Percentiles rank a stretch among this genome's conserved stretches.
These are phyloP conservation scores for Millerozyma miso DNA, from an alignment of 805 yeast genomes.

Conservation along the genomic window DNA sequence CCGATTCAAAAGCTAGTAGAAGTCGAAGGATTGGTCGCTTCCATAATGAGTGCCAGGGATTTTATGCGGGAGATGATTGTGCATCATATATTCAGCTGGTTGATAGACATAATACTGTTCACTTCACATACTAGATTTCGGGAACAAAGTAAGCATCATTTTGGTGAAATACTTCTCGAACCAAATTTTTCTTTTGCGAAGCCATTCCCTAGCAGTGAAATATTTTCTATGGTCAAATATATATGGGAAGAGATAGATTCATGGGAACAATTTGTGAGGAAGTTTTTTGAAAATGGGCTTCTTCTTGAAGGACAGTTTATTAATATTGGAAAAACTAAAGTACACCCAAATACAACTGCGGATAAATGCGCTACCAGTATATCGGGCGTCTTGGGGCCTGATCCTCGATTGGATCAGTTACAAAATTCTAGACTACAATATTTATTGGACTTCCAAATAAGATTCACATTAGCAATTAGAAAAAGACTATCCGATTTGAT, in stretches of 20 bases:
- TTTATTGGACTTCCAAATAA: conserved; percentile 53
- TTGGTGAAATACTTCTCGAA: conserved; percentile 44
- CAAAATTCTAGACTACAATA: conserved; percentile 52
- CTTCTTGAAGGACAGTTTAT: conserved; percentile 24
- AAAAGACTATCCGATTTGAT: conserved; percentile 44
- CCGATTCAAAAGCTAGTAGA: conserved; percentile 37
- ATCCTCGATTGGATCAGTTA: conserved; percentile 15
- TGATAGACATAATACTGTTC: conserved; percentile 33
- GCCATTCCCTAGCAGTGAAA: conserved; percentile 19
- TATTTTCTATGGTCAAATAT: conserved; percentile 13
- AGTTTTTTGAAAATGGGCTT: conserved; percentile 31
- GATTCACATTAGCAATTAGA: conserved; percentile 53
- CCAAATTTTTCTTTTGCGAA: conserved; percentile 30
- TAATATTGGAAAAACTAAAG: conserved; percentile 16
- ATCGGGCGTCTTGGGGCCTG: conserved; percentile 11
- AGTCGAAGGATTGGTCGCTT: conserved; percentile 50
- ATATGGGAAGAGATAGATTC: conserved; percentile 8
- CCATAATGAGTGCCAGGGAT: conserved; percentile 50
- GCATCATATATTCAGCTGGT: conserved; percentile 47
- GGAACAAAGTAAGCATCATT: conserved; percentile 13
- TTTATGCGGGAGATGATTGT: conserved; percentile 46
- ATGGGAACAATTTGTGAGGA: conserved; percentile 2
- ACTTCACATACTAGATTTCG: conserved; percentile 19
- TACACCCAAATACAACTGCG: conserved; percentile 10
- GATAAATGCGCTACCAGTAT: conserved; percentile 14